phyloP scores from a whole-genome alignment of 441 rosid species.

The Populus tomentosa region DNA sequence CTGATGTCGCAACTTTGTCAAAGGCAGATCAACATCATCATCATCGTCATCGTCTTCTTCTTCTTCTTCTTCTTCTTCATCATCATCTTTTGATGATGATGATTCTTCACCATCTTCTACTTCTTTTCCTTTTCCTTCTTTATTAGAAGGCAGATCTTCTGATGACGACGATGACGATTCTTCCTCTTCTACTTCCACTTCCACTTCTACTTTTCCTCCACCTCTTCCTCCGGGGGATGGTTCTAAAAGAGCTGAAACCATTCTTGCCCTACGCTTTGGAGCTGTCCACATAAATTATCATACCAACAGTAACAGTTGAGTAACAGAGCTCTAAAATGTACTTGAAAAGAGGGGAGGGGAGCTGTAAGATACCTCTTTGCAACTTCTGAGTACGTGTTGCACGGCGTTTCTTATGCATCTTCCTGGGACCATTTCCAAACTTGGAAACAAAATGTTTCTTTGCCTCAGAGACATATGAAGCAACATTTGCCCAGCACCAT shows the following conservation, averaged over 20 bases:
- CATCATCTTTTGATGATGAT: neutral
- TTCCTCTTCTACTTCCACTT: neutral
- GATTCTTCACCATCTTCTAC: neutral
- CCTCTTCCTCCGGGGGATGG: neutral
- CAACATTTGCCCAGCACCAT: neutral
- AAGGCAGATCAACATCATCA: neutral
- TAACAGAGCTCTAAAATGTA: neutral
- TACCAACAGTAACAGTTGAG: neutral
- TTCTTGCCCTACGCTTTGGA: neutral
- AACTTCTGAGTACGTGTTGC: neutral
- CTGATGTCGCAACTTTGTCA: neutral
- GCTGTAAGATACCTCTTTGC: neutral
- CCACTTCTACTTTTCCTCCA: neutral
- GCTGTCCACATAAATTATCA: neutral
- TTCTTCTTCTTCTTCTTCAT: neutral
- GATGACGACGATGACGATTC: neutral
- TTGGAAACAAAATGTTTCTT: neutral
- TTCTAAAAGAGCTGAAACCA: neutral
- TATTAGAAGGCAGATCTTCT: neutral
- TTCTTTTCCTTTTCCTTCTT: neutral
- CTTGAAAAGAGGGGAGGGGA: neutral
- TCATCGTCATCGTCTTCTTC: neutral
- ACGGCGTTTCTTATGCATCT: neutral
- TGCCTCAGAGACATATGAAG: neutral
- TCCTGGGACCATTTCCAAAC: neutral